phyloP scores from a whole-genome alignment of 2,329 filamentous ascomycete species.

The Blumeria graminis region DNA sequence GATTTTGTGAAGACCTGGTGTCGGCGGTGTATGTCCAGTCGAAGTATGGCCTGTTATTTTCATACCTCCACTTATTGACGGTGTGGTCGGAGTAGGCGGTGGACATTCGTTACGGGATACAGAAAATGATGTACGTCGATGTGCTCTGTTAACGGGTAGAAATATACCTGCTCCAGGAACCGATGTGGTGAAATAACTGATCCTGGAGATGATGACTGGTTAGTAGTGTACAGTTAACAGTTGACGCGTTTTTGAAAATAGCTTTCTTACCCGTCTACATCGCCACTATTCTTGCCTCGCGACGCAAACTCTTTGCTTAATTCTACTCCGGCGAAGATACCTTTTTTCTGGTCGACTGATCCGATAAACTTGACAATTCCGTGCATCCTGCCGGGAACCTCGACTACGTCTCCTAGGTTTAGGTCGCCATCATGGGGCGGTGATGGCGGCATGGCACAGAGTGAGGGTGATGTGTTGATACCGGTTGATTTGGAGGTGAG shows the following conservation, averaged over 20 bases:
- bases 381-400: slow-evolving; percentile 82
- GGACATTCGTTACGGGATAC: slow-evolving; percentile 26
- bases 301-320: slow-evolving; percentile 55
- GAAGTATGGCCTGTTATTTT: slow-evolving; percentile 21
- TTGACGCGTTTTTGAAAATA: slow-evolving; percentile 5
- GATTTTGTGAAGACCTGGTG: slow-evolving; percentile 49
- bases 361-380: slow-evolving; percentile 80
- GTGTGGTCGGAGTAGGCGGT: slow-evolving; percentile 46
- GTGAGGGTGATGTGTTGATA: neutral
- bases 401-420: slow-evolving; percentile 59
- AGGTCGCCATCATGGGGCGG: slow-evolving; percentile 33
- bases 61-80: slow-evolving; percentile 25
- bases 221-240: neutral
- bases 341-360: slow-evolving; percentile 66
- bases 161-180: slow-evolving; percentile 77
- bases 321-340: slow-evolving; percentile 80
- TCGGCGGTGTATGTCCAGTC: slow-evolving; percentile 37
- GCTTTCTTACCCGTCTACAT: slow-evolving; percentile 64
- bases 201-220: slow-evolving; percentile 17
- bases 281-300: slow-evolving; percentile 83
- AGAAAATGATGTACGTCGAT: slow-evolving; percentile 35
- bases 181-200: slow-evolving; percentile 61
- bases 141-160: slow-evolving; percentile 60
- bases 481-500: neutral
- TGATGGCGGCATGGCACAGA: slow-evolving; percentile 23